Conservation (phyloP, 2,329 filamentous ascomycete genomes). For the Didymosphaeria variabile region DNA sequence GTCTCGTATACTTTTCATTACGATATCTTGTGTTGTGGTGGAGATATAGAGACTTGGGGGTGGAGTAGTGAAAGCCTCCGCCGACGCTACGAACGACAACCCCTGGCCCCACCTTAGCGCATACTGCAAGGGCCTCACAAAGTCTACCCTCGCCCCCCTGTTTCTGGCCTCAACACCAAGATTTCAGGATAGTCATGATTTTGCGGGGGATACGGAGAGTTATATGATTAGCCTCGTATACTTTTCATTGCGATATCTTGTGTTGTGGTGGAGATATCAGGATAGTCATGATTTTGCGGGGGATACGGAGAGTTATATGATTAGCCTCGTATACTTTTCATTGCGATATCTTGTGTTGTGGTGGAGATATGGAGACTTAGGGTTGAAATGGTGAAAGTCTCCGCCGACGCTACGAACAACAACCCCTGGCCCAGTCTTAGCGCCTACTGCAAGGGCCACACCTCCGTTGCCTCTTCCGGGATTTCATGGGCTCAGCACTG, state of each 20-base stretch:
- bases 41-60: background rate
- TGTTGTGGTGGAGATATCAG: conserved; percentile 1
- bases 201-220: background rate
- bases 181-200: background rate
- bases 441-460: background rate
- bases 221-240: background rate
- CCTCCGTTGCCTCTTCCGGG: background rate
- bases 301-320: background rate
- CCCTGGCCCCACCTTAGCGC: background rate
- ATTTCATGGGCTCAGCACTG: background rate
- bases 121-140: background rate
- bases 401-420: conserved; percentile 1
- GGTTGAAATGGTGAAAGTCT: background rate
- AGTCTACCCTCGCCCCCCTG: background rate
- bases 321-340: background rate
- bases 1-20: background rate
- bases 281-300: background rate
- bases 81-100: conserved; percentile 1
- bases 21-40: background rate
- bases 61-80: background rate
- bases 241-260: background rate
- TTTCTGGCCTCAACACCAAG: background rate
- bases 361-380: background rate
- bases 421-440: background rate
- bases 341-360: background rate